These are phyloP conservation scores for Thalassiosira delicatula DNA, from an alignment of 352 stramenopile species.

Conservation along the genomic window DNA sequence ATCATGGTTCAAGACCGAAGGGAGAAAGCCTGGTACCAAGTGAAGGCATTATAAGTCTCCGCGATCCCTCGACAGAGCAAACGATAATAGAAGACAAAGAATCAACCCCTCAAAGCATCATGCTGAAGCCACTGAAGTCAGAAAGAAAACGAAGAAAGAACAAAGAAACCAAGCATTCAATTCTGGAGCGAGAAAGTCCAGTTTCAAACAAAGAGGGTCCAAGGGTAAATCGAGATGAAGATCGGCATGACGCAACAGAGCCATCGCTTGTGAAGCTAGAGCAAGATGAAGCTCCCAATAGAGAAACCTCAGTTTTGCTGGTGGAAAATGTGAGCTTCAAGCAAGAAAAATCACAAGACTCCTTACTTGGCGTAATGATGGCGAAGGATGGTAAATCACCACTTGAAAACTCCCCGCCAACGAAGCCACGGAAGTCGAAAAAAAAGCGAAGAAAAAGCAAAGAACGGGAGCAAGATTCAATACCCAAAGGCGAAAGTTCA, in stretches of 20 bases:
- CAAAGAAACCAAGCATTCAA: not conserved
- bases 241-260: no score
- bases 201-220: not conserved
- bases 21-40: not conserved
- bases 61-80: slow-evolving; percentile 4
- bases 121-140: not conserved
- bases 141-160: not conserved
- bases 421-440: no score
- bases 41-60: not conserved
- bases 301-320: not conserved
- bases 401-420: no score
- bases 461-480: no score
- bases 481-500: not conserved
- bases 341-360: no score
- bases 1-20: not conserved
- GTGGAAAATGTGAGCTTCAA: no score
- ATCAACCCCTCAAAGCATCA: no score
- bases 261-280: no score
- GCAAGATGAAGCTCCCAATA: not conserved
- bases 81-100: slow-evolving; percentile 35
- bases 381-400: no score
- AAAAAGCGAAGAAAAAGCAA: no score
- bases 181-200: not conserved
- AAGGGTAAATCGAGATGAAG: no score
- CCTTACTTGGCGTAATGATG: no score